Base-by-base conservation (phyloP, 495 filamentous ascomycete species). In the Penicillium malachiteum region DNA sequence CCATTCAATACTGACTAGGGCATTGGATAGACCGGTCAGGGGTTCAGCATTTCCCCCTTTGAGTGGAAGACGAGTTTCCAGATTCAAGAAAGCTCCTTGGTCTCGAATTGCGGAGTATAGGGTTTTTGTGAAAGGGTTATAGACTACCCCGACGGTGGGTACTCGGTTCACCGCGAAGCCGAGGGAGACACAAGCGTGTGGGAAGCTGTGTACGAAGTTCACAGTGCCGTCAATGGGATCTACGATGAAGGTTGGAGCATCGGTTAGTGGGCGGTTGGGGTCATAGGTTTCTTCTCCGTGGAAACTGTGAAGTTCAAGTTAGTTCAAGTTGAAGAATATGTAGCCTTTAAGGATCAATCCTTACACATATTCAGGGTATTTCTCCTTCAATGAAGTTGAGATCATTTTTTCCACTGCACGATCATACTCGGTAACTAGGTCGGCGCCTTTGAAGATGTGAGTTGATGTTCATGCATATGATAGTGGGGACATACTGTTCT, bases 151-250 rank as follows among this genome's bases (percentile, higher is more conserved):
- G 26, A 96, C 84, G 9, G 81, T 70, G 26, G 91, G 90, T 9
- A 59, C 54, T 40, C 80, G 81, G 58, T 78, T 67, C 46, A 91
- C 63, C 35, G 84, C 81, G 60, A 96, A 84, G 33, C 89, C 91
- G 11, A 95, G 85, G 9, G 88, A 92, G 64, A 96, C 86, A 74
- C 86, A 90, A 56, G 90, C 87, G 62, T 86, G 80, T 12, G 91
- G 88, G 73, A 90, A 88, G 49, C 78, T 77, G 72, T 96, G 91
- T 6, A 96, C 83, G 63, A 96, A 96, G 75, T 96, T 96, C 44
- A 84, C 84, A 11, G 90, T 95, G 54, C 91, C 91, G 74, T 96
- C 91, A 63, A 95, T 92, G 39, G 91, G 91, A 74, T 96, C 91
- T 55, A 88, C 83, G 70, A 96, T 81, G 73, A 96, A 96, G 43